Evolutionary conservation across 176 grass and related monocot genomes (phyloP).

Genomic region (Oryza coarctata): DNA sequence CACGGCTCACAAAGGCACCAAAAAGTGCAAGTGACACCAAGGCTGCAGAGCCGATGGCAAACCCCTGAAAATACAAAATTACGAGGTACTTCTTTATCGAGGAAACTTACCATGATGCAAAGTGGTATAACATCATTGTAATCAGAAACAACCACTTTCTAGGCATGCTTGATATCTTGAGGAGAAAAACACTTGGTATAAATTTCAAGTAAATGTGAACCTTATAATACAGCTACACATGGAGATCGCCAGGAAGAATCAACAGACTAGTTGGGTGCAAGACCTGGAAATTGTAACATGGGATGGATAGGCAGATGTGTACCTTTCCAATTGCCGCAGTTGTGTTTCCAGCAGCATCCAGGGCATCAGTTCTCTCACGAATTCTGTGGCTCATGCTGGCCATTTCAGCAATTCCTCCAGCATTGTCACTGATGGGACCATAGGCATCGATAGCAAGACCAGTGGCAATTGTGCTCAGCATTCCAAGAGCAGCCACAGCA

Average conservation of each 20-base stretch:
- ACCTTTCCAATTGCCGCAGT: slow-evolving; percentile 54
- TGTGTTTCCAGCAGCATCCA: slow-evolving; percentile 53
- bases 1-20: slow-evolving; percentile 81
- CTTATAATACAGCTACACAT: neutral
- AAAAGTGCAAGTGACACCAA: slow-evolving; percentile 88
- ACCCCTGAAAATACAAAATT: slow-evolving; percentile 51
- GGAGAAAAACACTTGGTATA: neutral
- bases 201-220: neutral
- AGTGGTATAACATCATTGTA: neutral
- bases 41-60: slow-evolving; percentile 83
- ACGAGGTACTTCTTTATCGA: neutral
- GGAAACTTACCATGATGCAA: neutral
- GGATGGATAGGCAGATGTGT: slow-evolving; percentile 7
- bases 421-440: slow-evolving; percentile 67
- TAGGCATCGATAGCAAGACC: slow-evolving; percentile 67
- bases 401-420: slow-evolving; percentile 71
- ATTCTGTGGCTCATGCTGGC: slow-evolving; percentile 64
- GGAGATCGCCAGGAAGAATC: neutral
- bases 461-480: slow-evolving; percentile 67
- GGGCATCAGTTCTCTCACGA: slow-evolving; percentile 55
- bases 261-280: neutral
- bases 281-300: neutral
- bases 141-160: slow-evolving; percentile 20
- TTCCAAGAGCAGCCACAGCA: slow-evolving; percentile 67
- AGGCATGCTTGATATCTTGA: neutral